phyloP scores from a whole-genome alignment of 73 alveolate species.

The Tetrahymena malaccensis region DNA sequence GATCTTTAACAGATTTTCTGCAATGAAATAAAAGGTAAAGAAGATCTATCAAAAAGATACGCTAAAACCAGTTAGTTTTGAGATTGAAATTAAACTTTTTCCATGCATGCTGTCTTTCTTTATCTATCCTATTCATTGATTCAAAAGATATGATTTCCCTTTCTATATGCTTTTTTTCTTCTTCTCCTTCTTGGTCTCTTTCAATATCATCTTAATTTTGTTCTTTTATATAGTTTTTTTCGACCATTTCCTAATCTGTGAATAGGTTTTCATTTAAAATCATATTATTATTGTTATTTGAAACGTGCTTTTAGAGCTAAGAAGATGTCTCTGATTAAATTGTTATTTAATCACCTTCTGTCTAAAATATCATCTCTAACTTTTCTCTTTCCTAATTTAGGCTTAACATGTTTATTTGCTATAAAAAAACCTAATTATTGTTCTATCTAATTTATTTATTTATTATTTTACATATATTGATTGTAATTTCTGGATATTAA shows the following conservation, averaged over 20 bases:
- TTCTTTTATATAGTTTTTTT: not conserved
- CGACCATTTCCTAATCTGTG: not conserved
- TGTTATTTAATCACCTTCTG: not conserved
- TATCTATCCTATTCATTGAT: not conserved
- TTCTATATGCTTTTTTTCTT: not conserved
- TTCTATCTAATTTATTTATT: too few relatives aligned
- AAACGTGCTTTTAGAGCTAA: not conserved
- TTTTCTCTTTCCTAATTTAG: not conserved
- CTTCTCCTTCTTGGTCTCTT: not conserved
- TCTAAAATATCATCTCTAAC: not conserved
- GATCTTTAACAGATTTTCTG: not conserved
- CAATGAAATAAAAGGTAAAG: not conserved
- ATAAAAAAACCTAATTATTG: not conserved
- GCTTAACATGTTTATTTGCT: not conserved
- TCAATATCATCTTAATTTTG: not conserved
- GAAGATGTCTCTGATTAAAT: not conserved
- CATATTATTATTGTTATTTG: not conserved
- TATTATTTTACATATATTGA: too few relatives aligned
- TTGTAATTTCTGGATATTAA: not conserved
- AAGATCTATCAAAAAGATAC: not conserved
- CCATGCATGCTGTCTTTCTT: not conserved
- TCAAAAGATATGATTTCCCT: not conserved
- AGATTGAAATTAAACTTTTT: not conserved
- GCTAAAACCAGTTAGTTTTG: not conserved
- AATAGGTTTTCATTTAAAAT: not conserved